phyloP scores from a whole-genome alignment of 345 rosid species.

The Erysimum cheiranthoides region DNA sequence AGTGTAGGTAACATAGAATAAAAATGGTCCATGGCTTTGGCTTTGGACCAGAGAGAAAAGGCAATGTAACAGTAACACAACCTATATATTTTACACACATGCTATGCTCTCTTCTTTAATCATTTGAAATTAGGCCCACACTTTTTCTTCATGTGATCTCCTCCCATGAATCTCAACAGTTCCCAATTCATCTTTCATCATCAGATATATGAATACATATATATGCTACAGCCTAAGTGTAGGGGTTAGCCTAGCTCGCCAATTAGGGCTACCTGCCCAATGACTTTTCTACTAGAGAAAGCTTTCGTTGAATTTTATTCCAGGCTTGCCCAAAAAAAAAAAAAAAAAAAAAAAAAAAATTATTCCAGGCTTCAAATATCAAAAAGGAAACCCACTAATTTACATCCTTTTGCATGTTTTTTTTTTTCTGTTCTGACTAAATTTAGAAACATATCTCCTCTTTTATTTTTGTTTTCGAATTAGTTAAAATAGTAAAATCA shows the following conservation, averaged over 20 bases:
- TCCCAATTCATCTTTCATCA: conserved; percentile 28
- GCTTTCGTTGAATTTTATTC: conserved; percentile 9
- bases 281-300: conserved; percentile 8
- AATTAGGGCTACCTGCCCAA: not conserved
- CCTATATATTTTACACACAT: conserved; percentile 38
- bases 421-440: not conserved
- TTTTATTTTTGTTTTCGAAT: conserved; percentile 12
- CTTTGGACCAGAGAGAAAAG: conserved; percentile 44
- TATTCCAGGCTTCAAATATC: conserved; percentile 1
- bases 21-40: conserved; percentile 31
- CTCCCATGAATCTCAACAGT: conserved; percentile 38
- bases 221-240: conserved; percentile 3
- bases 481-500: conserved; percentile 28
- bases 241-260: conserved; percentile 10
- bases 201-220: not conserved
- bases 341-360: too few species aligned
- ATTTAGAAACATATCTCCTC: not conserved
- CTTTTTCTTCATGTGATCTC: conserved; percentile 20
- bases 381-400: not conserved
- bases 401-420: not conserved
- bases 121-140: conserved; percentile 26
- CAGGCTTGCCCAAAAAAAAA: too few species aligned
- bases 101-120: conserved; percentile 35
- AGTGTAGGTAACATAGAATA: conserved; percentile 21
- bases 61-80: conserved; percentile 5